Evolutionary conservation across 1,284 basidiomycete species (phyloP).

Genomic region (Peniophora sp.): DNA sequence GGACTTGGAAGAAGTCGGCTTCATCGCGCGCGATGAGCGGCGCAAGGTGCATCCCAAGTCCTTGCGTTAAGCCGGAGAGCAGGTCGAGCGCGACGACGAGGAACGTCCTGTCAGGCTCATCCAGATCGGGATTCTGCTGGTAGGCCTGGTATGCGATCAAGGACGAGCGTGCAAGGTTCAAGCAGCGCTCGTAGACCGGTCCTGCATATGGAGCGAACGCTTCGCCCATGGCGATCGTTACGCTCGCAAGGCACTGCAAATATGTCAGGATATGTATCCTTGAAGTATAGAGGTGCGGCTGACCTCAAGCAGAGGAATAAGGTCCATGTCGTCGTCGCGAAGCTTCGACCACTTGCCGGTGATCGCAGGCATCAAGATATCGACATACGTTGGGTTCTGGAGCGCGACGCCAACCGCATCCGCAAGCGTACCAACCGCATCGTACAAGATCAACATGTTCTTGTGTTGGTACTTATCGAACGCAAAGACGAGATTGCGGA

Average conservation of each 20-base stretch:
- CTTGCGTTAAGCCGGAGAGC: conserved; percentile 92
- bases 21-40: conserved; percentile 59
- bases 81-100: conserved; percentile 96
- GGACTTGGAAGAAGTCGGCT: conserved; percentile 72
- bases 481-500: conserved; percentile 91
- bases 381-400: conserved; percentile 81
- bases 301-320: conserved; percentile 95
- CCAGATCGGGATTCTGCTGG: conserved; percentile 80
- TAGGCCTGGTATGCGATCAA: conserved; percentile 78
- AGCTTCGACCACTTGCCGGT: conserved; percentile 86
- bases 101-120: conserved; percentile 93
- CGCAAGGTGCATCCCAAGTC: conserved; percentile 75
- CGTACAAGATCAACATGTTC: conserved; percentile 97
- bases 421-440: conserved; percentile 95
- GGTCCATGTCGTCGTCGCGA: conserved; percentile 85
- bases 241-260: conserved; percentile 87
- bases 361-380: conserved; percentile 95
- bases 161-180: conserved; percentile 76
- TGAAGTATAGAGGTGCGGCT: neutral
- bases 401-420: conserved; percentile 91
- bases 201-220: conserved; percentile 86
- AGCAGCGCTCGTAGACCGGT: conserved; percentile 91
- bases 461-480: conserved; percentile 99
- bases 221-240: conserved; percentile 94
- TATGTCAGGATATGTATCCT: neutral